Base-by-base conservation (phyloP, 768 basidiomycete species). In the Hericium alpestre region DNA sequence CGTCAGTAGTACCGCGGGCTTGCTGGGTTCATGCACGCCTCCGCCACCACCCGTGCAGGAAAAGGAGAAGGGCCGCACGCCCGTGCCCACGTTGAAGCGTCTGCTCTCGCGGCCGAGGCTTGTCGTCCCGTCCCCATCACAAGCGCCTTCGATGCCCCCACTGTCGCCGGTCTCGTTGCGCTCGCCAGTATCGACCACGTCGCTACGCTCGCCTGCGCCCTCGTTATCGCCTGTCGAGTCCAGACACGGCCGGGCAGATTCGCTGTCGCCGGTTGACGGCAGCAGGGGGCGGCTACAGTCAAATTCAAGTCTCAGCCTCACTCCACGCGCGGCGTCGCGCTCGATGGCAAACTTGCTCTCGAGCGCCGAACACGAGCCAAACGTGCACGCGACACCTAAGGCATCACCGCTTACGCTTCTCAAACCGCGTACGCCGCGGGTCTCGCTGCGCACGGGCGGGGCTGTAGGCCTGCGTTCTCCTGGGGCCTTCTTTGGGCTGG, bases 71-170 rank as follows among this genome's bases (percentile, higher is more conserved):
- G 18, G 16, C 16, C 18, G 18, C 1, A 43, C 41, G 49, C 39
- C 59, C 53, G 51, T 56, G 52, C 61, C 61, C 1, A 58, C 57
- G 12, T 57, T 61, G 51, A 55, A 59, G 46, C 53, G 61, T 4
- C 53, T 61, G n/a, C 43, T 61, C 22, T 61, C 61, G 18, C 59
- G 61, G 13, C 54, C 61, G 12, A 60, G 56, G 48, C 53, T 61
- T 38, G 38, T 7, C 27, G 25, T 25, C 6, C 56, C 61, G 50
- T 47, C 12, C 3, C 25, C 25, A 39, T 20, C n/a, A 59, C 41
- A 4, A 18, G 40, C 20, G 5, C 25, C 18, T 48, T 10, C 22
- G 12, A 16, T n/a, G 22, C 27, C 25, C 3, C 32, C 51, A 53
- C 11, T 22, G 27, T 53, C 51, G 16, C 49, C 49, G 4, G 22